A percentile compares a stretch with the other conserved stretches of the same genome.
phyloP scores from a whole-genome alignment of 139 green algal genomes.

The Raphidocelis subcapitata region DNA sequence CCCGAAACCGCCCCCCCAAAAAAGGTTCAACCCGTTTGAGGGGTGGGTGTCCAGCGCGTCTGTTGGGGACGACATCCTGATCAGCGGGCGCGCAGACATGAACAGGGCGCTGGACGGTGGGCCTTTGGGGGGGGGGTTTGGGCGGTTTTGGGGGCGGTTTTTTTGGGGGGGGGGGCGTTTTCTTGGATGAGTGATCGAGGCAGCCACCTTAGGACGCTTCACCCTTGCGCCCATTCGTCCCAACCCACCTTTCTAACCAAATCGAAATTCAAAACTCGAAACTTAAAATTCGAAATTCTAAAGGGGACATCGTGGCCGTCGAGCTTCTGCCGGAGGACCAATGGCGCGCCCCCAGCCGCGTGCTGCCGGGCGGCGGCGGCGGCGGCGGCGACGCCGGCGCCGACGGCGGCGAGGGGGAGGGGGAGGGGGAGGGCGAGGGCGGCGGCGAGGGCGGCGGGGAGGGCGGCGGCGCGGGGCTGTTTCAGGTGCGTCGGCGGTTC shows the following conservation, averaged over 20 bases:
- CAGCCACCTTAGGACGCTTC: background rate
- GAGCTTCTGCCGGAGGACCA: conserved; percentile 82
- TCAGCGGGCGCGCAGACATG: conserved; percentile 68
- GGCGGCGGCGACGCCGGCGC: conserved; percentile 14
- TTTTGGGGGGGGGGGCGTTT: too few species aligned
- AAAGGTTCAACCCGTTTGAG: conserved; percentile 76
- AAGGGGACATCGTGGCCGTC: conserved; percentile 66
- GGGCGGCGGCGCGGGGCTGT: conserved; percentile 36
- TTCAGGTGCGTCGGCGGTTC: conserved; percentile 29
- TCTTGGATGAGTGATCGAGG: too few species aligned
- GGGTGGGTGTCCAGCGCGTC: conserved; percentile 69
- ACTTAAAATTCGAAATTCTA: too few species aligned
- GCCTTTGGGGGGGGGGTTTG: background rate
- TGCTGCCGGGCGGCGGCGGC: conserved; percentile 29
- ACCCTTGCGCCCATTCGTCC: background rate
- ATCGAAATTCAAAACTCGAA: too few species aligned
- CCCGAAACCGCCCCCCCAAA: too few species aligned
- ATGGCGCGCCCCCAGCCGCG: conserved; percentile 55
- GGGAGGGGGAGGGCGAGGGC: background rate
- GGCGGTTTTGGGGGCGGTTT: too few species aligned
- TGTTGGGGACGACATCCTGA: conserved; percentile 76
- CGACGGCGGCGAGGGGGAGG: conserved; percentile 17
- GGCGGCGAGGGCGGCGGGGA: conserved; percentile 37
- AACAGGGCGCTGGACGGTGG: conserved; percentile 82
- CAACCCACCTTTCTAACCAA: too few species aligned